phyloP scores from a whole-genome alignment of 75 land plant species.

The Pinus taeda region DNA sequence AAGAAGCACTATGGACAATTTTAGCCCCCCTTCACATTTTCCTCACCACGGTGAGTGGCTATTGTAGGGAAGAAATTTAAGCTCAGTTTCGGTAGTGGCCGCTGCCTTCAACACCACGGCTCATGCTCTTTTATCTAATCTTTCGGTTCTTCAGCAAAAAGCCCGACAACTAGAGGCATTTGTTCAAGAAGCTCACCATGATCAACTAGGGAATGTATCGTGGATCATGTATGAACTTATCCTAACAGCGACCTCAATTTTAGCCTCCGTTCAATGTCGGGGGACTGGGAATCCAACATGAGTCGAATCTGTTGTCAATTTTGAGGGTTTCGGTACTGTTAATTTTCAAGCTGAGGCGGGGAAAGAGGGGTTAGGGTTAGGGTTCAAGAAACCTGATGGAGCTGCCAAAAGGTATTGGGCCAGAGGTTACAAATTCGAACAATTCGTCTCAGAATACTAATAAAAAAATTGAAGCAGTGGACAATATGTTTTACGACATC shows the following conservation, averaged over 20 bases:
- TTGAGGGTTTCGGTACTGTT: background rate
- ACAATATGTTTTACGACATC: slow-evolving; percentile 24
- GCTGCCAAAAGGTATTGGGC: background rate
- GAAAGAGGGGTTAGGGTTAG: background rate
- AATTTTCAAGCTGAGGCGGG: background rate
- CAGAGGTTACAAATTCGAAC: background rate
- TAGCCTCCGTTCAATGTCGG: slow-evolving; percentile 25
- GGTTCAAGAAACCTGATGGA: background rate
- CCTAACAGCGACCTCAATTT: slow-evolving; percentile 37
- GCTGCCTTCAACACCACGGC: too few species aligned
- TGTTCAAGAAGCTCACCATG: slow-evolving; percentile 13
- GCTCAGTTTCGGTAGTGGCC: too few species aligned
- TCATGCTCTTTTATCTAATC: background rate
- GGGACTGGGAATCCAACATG: slow-evolving; percentile 9
- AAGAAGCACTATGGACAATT: too few species aligned
- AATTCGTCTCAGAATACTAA: background rate
- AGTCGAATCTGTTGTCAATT: background rate
- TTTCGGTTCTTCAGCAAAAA: slow-evolving; percentile 47
- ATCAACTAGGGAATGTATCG: slow-evolving; percentile 6
- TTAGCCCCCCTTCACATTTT: too few species aligned
- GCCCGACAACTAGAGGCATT: slow-evolving; percentile 35
- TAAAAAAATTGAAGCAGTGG: too few species aligned
- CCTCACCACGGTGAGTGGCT: too few species aligned
- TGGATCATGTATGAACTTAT: slow-evolving; percentile 55
- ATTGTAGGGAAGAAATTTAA: too few species aligned